Percentiles rank a stretch among this genome's conserved stretches.
These are phyloP conservation scores for Quercus phellos DNA, from an alignment of 331 rosid genomes.

Conservation along the genomic window DNA sequence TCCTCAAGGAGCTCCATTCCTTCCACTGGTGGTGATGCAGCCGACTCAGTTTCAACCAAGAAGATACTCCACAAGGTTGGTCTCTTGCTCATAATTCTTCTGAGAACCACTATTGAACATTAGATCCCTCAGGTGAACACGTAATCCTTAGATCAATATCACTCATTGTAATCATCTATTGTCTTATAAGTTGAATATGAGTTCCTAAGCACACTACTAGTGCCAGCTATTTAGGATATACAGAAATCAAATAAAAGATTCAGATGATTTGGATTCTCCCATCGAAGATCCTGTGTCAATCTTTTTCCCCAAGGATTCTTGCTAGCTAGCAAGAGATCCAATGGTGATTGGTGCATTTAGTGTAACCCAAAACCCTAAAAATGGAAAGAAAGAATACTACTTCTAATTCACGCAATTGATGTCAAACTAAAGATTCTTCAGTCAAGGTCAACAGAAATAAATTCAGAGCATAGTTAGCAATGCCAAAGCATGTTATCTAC, in stretches of 20 bases:
- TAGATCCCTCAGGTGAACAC: slow-evolving; percentile 7
- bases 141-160: slow-evolving; percentile 5
- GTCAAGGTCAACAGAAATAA: not conserved
- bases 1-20: slow-evolving; percentile 41
- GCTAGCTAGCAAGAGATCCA: slow-evolving; percentile 1
- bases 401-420: not conserved
- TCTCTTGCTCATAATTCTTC: slow-evolving; percentile 27
- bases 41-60: slow-evolving; percentile 50
- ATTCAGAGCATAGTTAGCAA: not conserved
- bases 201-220: slow-evolving; percentile 7
- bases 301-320: not conserved
- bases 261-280: not conserved
- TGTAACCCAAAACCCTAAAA: not conserved
- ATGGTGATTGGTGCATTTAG: slow-evolving; percentile 2
- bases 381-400: not conserved
- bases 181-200: not conserved
- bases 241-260: slow-evolving; percentile 4
- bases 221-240: slow-evolving; percentile 4
- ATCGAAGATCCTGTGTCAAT: not conserved
- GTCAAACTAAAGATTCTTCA: not conserved
- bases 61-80: slow-evolving; percentile 74
- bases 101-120: slow-evolving; percentile 9
- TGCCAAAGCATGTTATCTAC: not conserved
- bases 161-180: slow-evolving; percentile 13
- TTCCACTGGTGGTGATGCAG: slow-evolving; percentile 21